A percentile compares a stretch with the other conserved stretches of the same genome.
These are phyloP conservation scores for Porpolomopsis calyptriformis DNA, from an alignment of 768 basidiomycete species.

Conservation along the genomic window DNA sequence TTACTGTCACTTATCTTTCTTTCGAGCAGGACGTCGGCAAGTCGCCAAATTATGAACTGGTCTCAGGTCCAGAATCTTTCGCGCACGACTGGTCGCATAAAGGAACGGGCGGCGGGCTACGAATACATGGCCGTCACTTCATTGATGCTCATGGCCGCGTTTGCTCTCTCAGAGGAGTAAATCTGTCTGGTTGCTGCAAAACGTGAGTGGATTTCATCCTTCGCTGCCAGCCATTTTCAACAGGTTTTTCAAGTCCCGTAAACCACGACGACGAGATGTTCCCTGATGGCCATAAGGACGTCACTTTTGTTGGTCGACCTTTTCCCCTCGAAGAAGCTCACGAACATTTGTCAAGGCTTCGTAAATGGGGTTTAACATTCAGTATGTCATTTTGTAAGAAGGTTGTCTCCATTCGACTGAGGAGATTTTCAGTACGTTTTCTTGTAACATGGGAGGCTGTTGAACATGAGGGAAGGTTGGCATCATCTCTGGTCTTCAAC, in stretches of 20 bases:
- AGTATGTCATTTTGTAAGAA: constrained; percentile 35
- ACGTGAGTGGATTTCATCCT: constrained; percentile 37
- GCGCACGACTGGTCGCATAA: constrained; percentile 64
- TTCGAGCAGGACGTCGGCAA: not conserved
- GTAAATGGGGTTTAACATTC: constrained; percentile 83
- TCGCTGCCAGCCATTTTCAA: not conserved
- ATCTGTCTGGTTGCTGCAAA: constrained; percentile 76
- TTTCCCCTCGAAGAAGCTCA: constrained; percentile 86
- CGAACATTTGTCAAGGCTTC: constrained; percentile 67
- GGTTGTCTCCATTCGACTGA: not conserved
- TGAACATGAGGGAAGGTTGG: constrained; percentile 87
- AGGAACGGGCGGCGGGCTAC: constrained; percentile 46
- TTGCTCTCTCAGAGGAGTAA: constrained; percentile 74
- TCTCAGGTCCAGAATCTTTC: constrained; percentile 28
- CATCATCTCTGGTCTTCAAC: constrained; percentile 14
- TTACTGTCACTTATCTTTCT: not conserved
- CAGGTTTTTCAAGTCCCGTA: constrained; percentile 38
- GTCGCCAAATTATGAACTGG: not conserved
- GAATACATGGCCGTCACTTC: constrained; percentile 67
- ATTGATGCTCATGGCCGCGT: constrained; percentile 73
- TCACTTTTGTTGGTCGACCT: constrained; percentile 84
- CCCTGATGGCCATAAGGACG: constrained; percentile 48
- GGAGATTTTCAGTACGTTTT: constrained; percentile 56
- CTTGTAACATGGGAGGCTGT: constrained; percentile 96
- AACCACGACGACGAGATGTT: constrained; percentile 61